Conservation (phyloP, 2,329 filamentous ascomycete genomes). For the Penicillium sp. region DNA sequence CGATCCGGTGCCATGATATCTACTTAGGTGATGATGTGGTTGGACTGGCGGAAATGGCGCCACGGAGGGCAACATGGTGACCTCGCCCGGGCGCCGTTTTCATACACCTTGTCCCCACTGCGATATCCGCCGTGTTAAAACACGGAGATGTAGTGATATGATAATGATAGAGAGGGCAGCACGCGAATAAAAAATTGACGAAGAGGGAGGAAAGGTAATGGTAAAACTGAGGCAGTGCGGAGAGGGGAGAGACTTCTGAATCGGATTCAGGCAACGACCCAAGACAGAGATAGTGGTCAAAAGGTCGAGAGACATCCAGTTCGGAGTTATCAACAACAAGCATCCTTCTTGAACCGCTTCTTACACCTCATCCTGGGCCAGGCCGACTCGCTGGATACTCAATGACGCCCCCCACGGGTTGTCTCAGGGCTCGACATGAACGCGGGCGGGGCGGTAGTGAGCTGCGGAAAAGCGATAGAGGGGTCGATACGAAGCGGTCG, state of each 20-base stretch:
- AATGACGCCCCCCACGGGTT: constrained; percentile 35
- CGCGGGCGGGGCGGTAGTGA: constrained; percentile 27
- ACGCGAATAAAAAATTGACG: constrained; percentile 9
- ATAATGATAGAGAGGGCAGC: constrained; percentile 1
- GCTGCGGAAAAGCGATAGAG: constrained; percentile 23
- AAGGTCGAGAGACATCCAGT: constrained; percentile 31
- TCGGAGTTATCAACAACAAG: constrained; percentile 41
- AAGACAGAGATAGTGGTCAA: constrained; percentile 25
- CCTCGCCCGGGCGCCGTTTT: constrained; percentile 11
- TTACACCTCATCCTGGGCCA: constrained; percentile 51
- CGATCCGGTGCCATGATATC: constrained; percentile 37
- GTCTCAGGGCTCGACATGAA: constrained; percentile 33
- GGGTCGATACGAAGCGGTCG: constrained; percentile 9
- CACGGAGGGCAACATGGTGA: constrained; percentile 56
- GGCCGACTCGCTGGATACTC: constrained; percentile 31
- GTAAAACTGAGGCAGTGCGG: constrained; percentile 17
- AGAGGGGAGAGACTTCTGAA: constrained; percentile 9
- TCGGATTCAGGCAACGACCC: constrained; percentile 22
- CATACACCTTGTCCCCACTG: constrained; percentile 20
- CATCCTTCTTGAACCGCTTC: constrained; percentile 50
- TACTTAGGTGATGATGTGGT: constrained; percentile 45
- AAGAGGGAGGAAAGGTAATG: constrained; percentile 20
- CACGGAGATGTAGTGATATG: background rate
- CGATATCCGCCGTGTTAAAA: background rate
- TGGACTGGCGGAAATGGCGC: constrained; percentile 50